Percentiles rank a stretch among this genome's conserved stretches.
Conservation (phyloP, 352 stramenopile genomes). For the Phytopythium delawarense region DNA sequence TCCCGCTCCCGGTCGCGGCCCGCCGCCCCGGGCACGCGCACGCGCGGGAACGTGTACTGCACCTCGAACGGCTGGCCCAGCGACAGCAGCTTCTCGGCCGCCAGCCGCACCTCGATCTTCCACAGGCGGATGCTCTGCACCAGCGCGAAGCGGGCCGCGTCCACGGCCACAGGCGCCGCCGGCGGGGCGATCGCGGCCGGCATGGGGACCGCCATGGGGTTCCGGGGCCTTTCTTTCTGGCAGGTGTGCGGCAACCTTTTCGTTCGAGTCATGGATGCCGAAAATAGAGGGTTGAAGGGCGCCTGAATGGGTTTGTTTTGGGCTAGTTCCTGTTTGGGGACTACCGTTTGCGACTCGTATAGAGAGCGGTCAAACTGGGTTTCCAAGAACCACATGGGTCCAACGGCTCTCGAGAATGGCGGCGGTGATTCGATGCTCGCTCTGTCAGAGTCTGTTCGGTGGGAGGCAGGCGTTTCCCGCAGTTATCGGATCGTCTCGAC, state of each 20-base stretch:
- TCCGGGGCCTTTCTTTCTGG: too few species aligned
- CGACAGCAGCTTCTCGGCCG: conserved; percentile 45
- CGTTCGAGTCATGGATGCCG: background rate
- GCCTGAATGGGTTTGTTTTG: background rate
- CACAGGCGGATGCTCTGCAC: conserved; percentile 44
- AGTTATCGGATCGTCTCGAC: background rate
- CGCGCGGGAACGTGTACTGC: conserved; percentile 33
- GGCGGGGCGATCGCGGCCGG: background rate
- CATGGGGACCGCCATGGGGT: background rate
- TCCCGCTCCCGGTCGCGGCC: too few species aligned
- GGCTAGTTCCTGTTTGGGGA: background rate
- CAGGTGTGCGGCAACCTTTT: too few species aligned
- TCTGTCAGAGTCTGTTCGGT: too few species aligned
- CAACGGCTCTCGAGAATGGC: too few species aligned
- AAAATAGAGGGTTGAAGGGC: background rate
- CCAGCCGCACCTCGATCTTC: conserved; percentile 40
- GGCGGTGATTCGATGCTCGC: too few species aligned
- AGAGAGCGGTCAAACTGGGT: background rate
- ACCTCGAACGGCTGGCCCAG: conserved; percentile 55
- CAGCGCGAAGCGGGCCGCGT: conserved; percentile 26
- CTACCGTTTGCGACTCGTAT: background rate
- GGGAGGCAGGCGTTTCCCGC: background rate
- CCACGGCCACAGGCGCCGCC: conserved; percentile 4
- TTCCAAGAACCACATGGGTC: too few species aligned
- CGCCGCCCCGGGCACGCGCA: conserved; percentile 2